Conservation (phyloP, 2,329 filamentous ascomycete species). For the Myriangium duriaei region DNA sequence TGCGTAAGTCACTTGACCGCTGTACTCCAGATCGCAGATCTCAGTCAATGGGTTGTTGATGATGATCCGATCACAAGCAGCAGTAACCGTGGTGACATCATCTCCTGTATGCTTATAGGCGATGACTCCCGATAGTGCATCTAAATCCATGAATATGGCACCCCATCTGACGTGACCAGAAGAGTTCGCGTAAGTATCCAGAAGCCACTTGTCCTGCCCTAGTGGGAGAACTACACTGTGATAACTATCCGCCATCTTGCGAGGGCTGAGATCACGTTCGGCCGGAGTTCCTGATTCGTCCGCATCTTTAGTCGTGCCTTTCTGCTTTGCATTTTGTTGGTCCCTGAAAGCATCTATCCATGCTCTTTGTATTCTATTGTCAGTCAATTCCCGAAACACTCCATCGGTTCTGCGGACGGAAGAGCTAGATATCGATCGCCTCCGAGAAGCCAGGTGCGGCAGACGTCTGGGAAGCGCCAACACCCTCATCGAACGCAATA, state of each 20-base stretch:
- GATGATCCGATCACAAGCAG: conserved; percentile 50
- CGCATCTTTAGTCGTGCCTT: conserved; percentile 20
- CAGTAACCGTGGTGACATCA: conserved; percentile 49
- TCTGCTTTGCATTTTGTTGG: conserved; percentile 29
- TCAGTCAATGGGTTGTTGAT: conserved; percentile 61
- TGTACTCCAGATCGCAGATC: conserved; percentile 67
- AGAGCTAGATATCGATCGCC: conserved; percentile 3
- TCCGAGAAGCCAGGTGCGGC: neutral
- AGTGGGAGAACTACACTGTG: conserved; percentile 56
- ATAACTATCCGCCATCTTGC: conserved; percentile 59
- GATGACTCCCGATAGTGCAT: conserved; percentile 63
- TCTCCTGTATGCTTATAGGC: conserved; percentile 62
- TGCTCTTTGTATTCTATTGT: conserved; percentile 50
- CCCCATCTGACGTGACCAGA: conserved; percentile 63
- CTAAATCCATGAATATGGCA: conserved; percentile 66
- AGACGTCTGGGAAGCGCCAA: neutral
- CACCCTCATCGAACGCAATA: too few species aligned
- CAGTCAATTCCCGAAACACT: conserved; percentile 47
- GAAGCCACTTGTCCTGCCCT: conserved; percentile 61
- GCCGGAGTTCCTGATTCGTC: conserved; percentile 24
- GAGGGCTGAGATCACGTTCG: conserved; percentile 48
- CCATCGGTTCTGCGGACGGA: conserved; percentile 36
- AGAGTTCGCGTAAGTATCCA: conserved; percentile 67
- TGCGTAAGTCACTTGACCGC: conserved; percentile 56
- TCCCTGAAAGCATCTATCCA: conserved; percentile 54